Evolutionary conservation across 1,139 yeast species (phyloP), one percentile per base, ranked within the genome.

Genomic region (Suhomyces taliae): DNA sequence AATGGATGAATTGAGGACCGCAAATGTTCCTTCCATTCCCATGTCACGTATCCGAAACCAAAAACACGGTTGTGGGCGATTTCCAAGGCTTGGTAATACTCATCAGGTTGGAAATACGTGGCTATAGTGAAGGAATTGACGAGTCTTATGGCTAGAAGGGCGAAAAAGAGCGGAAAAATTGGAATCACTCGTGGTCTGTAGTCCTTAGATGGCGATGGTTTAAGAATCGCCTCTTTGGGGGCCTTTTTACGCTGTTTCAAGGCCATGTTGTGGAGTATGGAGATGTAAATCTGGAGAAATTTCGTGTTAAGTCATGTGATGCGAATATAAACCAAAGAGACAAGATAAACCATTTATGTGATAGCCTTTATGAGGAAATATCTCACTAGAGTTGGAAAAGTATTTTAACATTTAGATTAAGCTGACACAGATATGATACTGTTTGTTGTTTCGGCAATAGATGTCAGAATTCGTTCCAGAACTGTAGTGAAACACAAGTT

Each of bases 51-150:
- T 0, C 99, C 99, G 52, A 84, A 86, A 1, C 95, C 93, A 63
- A 77, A 90, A 0, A 85, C 85, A 27, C 76, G 69, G 9, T 61
- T 52, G 64, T 91, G 96, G 0, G 99, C 99, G 0, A 97, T 97
- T 60, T 95, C 99, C 39, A 95, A 69, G 0, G 93, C 76, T 66
- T 95, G 99, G 82, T 86, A 95, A 68, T 77, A 95, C 65, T 95
- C 99, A 65, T 95, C 99, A 0, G 99, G 95, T 64, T 95, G 99
- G 68, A 93, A 93, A 61, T 83, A 95, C 0, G 98, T 90, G 48
- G 64, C 65, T 6, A 82, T 78, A 0, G 82, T 64, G 27, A 88
- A 62, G 0, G 95, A 79, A 64, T 90, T 90, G 57, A 81, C 34
- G 6, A 86, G 53, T 37, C 97, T 67, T 34, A 65, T 12, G 6